Base-by-base conservation (phyloP, 768 basidiomycete species). In the Tephrocybe sp. region DNA sequence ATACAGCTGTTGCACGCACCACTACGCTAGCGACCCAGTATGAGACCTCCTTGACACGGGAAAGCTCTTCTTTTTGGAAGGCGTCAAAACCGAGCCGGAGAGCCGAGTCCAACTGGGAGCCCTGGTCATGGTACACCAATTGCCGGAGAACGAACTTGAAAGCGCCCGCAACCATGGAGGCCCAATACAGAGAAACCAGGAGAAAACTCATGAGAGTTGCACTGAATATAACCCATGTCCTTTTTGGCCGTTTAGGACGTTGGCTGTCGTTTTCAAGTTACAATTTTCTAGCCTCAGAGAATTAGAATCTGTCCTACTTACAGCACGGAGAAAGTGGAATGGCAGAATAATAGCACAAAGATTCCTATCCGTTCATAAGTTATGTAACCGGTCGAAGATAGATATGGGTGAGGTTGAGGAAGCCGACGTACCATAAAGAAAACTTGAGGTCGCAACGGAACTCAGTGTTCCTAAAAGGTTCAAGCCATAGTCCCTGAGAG, bases 31-130 rank as follows among this genome's bases (percentile, higher is more conserved):
- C 30, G n/a, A 30, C 36, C 49, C 49, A 51, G 22, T 51, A 51
- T 17, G 32, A 44, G 23, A 44, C 30, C 17, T 51, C 42, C 44
- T 51, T 39, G 17, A 51, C 19, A 4, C 14, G 26, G n/a, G 6
- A 44, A 34, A 32, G 44, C 44, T 26, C 49, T 42, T 51, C 38
- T 26, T 34, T 44, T 51, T 17, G 43, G 49, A 14, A 34, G 33
- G 13, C 35, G 19, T 36, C 26, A 26, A 26, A 26, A 4, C 26
- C 26, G 26, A 26, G 23, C 12, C 42, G 49, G 30, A 22, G 2
- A 0, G 11, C 5, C 6, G 22, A 26, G 22, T 45, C 49, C n/a
- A 44, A 19, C 17, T 19, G n/a, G 11, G 44, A 16, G 9, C 44
- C 42, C 14, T 38, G 23, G 5, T 34, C 44, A 13, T 51, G 30